Percentiles rank a stretch among this genome's conserved stretches.
Evolutionary conservation across 495 filamentous ascomycete species (phyloP).

Genomic region (Chaetomium tenue): DNA sequence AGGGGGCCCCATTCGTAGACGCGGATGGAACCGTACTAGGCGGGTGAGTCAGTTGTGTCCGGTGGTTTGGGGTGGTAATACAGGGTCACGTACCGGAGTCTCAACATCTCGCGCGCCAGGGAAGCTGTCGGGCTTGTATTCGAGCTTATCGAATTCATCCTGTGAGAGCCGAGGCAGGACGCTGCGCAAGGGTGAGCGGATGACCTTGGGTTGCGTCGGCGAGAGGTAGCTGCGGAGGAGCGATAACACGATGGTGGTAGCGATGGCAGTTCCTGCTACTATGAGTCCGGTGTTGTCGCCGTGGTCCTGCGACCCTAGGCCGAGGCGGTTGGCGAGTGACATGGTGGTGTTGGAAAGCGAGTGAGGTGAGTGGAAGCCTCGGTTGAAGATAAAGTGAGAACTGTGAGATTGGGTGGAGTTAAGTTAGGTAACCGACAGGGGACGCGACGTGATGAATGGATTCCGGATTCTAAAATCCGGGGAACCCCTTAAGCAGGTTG

Average conservation of each 20-base stretch:
- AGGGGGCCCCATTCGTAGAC: constrained; percentile 93
- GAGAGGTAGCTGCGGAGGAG: constrained; percentile 35
- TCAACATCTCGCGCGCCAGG: constrained; percentile 47
- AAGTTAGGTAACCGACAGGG: too few relatives aligned
- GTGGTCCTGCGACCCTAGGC: neutral
- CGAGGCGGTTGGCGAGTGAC: constrained; percentile 9
- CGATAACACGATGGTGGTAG: constrained; percentile 36
- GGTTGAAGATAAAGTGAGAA: neutral
- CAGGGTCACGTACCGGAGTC: constrained; percentile 38
- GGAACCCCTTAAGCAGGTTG: too few relatives aligned
- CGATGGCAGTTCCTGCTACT: constrained; percentile 33
- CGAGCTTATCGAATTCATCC: constrained; percentile 32
- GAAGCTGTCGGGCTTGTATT: constrained; percentile 43
- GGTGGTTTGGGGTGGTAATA: neutral
- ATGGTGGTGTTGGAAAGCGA: constrained; percentile 1
- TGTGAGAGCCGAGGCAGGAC: constrained; percentile 34
- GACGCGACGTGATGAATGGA: too few relatives aligned
- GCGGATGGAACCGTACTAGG: constrained; percentile 76
- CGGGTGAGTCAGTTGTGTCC: constrained; percentile 22
- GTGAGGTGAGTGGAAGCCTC: neutral
- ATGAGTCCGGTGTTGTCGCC: constrained; percentile 13
- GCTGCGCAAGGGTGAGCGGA: constrained; percentile 41
- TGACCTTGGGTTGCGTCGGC: constrained; percentile 37
- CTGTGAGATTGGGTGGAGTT: neutral
- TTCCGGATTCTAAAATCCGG: too few relatives aligned